Conservation (phyloP, 441 rosid species). For the Erodium moschatum region DNA sequence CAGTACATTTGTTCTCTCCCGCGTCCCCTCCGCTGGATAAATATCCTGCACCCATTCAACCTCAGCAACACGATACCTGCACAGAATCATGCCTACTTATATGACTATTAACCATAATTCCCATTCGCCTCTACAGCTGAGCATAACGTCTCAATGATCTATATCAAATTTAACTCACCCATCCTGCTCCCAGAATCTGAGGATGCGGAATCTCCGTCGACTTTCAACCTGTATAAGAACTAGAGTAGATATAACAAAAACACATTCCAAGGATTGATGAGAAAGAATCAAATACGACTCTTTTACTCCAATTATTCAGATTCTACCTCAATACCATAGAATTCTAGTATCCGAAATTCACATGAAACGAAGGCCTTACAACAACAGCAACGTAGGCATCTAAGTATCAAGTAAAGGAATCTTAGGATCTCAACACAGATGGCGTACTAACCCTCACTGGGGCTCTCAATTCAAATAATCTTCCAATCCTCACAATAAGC, state of each 20-base stretch:
- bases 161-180: constrained; percentile 49
- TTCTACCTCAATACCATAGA: no score
- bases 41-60: constrained; percentile 82
- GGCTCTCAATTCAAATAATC: background rate
- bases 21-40: constrained; percentile 34
- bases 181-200: constrained; percentile 83
- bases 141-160: constrained; percentile 11
- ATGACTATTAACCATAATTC: constrained; percentile 10
- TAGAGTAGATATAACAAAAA: background rate
- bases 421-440: background rate
- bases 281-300: background rate
- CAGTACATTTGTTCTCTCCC: constrained; percentile 47
- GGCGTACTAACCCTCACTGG: no score
- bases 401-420: background rate
- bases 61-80: constrained; percentile 83
- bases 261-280: background rate
- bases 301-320: no score
- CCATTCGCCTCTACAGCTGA: background rate
- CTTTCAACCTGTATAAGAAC: constrained; percentile 60
- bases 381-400: background rate
- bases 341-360: no score
- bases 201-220: constrained; percentile 65
- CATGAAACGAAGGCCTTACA: background rate
- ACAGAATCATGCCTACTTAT: constrained; percentile 14
- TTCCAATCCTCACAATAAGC: background rate